Evolutionary conservation across 345 rosid genomes (phyloP).

Genomic region (Combretum micranthum): DNA sequence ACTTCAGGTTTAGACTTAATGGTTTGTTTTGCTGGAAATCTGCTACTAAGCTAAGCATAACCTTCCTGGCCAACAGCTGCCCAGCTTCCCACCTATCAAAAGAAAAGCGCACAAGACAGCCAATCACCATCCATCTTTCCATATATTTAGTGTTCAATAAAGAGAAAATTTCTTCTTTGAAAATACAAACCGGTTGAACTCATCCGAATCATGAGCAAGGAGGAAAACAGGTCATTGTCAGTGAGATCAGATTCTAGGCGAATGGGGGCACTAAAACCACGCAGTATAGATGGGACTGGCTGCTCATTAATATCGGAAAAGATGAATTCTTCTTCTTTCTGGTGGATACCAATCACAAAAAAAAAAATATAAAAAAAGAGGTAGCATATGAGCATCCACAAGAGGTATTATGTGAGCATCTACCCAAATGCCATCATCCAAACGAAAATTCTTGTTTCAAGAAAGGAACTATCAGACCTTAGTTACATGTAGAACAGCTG

Average conservation of each 20-base stretch:
- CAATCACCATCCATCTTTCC: conserved; percentile 9
- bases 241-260: conserved; percentile 86
- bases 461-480: conserved; percentile 32
- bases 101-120: conserved; percentile 9
- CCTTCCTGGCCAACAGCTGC: conserved; percentile 81
- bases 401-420: neutral
- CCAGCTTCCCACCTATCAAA: conserved; percentile 92
- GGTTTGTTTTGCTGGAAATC: conserved; percentile 74
- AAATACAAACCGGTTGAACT: conserved; percentile 78
- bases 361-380: neutral
- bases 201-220: conserved; percentile 90
- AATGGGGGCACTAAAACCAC: conserved; percentile 91
- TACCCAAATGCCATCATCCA: neutral
- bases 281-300: conserved; percentile 83
- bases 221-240: conserved; percentile 80
- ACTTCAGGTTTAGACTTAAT: conserved; percentile 61
- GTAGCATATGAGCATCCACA: neutral
- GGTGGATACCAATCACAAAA: conserved; percentile 21
- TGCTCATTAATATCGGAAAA: conserved; percentile 65
- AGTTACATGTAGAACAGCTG: conserved; percentile 75
- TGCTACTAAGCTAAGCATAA: conserved; percentile 78
- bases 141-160: neutral
- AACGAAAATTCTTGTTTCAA: neutral
- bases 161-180: conserved; percentile 8
- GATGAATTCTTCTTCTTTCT: conserved; percentile 94